Conservation (phyloP, 1,284 basidiomycete genomes). For the Ganoderma resinaceum region DNA sequence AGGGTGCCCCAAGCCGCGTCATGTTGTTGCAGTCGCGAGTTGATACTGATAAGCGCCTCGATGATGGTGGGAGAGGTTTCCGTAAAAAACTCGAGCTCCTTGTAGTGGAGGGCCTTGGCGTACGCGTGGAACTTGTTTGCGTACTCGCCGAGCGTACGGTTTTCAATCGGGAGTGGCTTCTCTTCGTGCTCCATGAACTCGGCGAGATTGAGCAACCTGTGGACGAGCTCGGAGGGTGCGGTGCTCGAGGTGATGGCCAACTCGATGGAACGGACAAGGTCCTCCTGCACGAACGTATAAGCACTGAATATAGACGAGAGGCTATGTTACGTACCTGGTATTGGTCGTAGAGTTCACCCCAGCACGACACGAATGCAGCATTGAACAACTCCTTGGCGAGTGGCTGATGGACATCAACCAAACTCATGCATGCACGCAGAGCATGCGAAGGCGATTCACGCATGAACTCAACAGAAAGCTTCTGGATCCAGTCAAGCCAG, state of each 20-base stretch:
- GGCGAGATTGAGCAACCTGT: conserved; percentile 93
- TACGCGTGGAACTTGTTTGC: conserved; percentile 95
- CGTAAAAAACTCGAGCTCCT: conserved; percentile 96
- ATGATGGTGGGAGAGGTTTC: conserved; percentile 91
- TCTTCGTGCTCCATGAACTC: conserved; percentile 99
- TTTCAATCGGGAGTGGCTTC: conserved; percentile 94
- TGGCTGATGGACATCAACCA: conserved; percentile 93
- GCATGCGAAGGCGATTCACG: conserved; percentile 98
- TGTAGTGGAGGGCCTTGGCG: conserved; percentile 98
- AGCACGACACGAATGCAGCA: conserved; percentile 97
- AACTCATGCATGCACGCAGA: conserved; percentile 92
- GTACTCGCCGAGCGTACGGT: conserved; percentile 93
- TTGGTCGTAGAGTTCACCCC: conserved; percentile 95
- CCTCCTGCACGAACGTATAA: conserved; percentile 66
- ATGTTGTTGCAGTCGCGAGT: conserved; percentile 96
- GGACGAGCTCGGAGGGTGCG: conserved; percentile 92
- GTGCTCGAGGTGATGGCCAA: conserved; percentile 83
- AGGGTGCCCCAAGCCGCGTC: conserved; percentile 97
- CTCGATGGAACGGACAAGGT: conserved; percentile 92
- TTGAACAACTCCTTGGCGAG: conserved; percentile 97
- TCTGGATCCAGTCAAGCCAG: conserved; percentile 97
- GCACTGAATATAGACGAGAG: not conserved
- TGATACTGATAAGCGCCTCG: conserved; percentile 96
- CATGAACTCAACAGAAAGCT: conserved; percentile 96
- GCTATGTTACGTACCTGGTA: conserved; percentile 72